phyloP scores from a whole-genome alignment of 345 rosid genomes.

The Populus davidiana region DNA sequence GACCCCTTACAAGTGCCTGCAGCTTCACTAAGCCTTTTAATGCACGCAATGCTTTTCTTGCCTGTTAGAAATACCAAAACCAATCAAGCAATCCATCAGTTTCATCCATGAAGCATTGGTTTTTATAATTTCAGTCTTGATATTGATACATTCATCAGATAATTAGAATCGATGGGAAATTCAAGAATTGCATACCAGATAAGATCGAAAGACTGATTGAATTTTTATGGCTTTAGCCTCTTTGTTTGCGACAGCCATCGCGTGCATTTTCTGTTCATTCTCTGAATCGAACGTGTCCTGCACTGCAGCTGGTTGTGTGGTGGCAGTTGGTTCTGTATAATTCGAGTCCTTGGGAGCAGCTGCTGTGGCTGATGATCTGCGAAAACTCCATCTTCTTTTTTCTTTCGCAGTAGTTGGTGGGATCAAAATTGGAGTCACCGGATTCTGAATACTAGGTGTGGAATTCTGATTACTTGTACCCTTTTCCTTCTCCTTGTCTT shows the following conservation, averaged over 20 bases:
- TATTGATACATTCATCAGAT: neutral
- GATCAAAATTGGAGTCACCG: conserved; percentile 39
- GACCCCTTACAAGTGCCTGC: conserved; percentile 36
- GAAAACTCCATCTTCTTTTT: conserved; percentile 84
- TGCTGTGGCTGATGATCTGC: conserved; percentile 67
- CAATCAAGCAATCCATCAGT: neutral
- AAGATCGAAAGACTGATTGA: conserved; percentile 76
- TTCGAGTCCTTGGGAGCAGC: conserved; percentile 36
- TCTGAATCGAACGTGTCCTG: conserved; percentile 22
- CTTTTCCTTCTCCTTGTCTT: conserved; percentile 45
- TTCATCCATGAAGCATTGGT: neutral
- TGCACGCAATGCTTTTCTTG: conserved; percentile 84
- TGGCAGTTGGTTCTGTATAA: conserved; percentile 27
- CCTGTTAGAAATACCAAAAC: conserved; percentile 41
- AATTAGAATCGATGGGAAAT: neutral
- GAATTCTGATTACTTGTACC: conserved; percentile 20
- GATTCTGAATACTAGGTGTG: conserved; percentile 29
- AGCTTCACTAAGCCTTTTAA: conserved; percentile 40
- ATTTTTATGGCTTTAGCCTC: conserved; percentile 67
- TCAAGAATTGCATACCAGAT: conserved; percentile 50
- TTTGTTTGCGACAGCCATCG: conserved; percentile 46
- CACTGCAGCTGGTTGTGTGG: conserved; percentile 11
- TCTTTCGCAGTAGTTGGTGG: conserved; percentile 67
- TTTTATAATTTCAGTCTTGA: neutral
- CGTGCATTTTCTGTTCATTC: conserved; percentile 46